Base-by-base conservation (phyloP, 768 basidiomycete genomes). In the Boletus patriciae region DNA sequence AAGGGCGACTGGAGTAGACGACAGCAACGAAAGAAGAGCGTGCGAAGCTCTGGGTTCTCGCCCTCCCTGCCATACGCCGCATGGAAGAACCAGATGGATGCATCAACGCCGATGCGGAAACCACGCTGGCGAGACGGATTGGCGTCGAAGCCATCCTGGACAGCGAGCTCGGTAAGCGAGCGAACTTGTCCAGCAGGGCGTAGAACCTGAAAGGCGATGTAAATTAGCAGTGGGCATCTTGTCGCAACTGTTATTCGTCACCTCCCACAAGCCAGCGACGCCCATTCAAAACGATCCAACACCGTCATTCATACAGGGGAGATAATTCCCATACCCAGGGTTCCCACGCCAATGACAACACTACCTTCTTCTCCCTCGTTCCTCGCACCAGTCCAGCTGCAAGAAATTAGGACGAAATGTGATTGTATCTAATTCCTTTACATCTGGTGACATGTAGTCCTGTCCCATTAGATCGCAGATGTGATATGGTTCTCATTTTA, bases 21-120 rank as follows among this genome's bases (percentile, higher is more conserved):
- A 38, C 87, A 84, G 70, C 92, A 92, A 44, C 90, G 88, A 71
- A 93, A 95, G 76, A 94, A 88, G 7, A 90, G 75, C 0, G 90
- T 94, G 27, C 92, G 78, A 10, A 94, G 77, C 52, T 92, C 89
- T 9, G 93, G 93, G 56, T 94, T 94, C 69, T 94, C 90, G 13
- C 92, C 93, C 63, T 89, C 87, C 53, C 73, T 77, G 13, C 88
- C 86, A 61, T 88, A 83, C 23, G 86, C 81, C 4, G 72, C 71
- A 41, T 93, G 91, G 58, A 87, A 89, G 66, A 90, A 88, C 88
- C 88, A 90, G 53, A 92, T 71, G 72, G 77, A 87, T 18, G 91
- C 91, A 66, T 96, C 94, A 46, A 95, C 92, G 3, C 94, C 94
- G 31, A 96, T 76, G 21, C 90, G 83, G 60, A 87, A 88, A 9